phyloP scores from a whole-genome alignment of 306 rosid species.

The Macrotyloma uniflorum region DNA sequence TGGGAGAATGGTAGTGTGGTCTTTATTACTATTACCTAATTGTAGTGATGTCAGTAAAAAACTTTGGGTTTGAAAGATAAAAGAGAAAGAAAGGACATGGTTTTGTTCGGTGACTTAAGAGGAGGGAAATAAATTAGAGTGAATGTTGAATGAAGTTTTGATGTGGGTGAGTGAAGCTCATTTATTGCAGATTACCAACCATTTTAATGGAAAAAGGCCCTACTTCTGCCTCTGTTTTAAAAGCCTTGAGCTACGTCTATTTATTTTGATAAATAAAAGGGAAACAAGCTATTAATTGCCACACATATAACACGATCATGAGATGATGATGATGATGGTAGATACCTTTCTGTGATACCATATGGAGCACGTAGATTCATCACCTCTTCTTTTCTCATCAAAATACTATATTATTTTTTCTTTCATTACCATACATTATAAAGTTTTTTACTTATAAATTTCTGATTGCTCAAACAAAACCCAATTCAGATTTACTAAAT shows the following conservation, averaged over 20 bases:
- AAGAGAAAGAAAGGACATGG: conserved; percentile 12
- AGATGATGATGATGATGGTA: not conserved
- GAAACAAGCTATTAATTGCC: conserved; percentile 34
- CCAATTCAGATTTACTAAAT: too few relatives aligned
- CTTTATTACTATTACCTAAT: conserved; percentile 9
- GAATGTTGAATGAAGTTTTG: not conserved
- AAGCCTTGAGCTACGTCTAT: conserved; percentile 29
- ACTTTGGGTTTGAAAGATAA: not conserved
- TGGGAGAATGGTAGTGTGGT: not conserved
- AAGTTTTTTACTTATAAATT: too few relatives aligned
- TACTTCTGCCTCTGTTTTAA: conserved; percentile 34
- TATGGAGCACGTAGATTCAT: not conserved
- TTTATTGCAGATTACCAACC: conserved; percentile 53
- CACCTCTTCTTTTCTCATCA: not conserved
- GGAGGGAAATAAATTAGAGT: conserved; percentile 19
- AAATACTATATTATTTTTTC: not conserved
- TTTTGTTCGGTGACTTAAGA: conserved; percentile 38
- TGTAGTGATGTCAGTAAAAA: conserved; percentile 15
- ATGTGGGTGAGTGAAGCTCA: conserved; percentile 33
- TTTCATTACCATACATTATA: too few relatives aligned
- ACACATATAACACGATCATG: conserved; percentile 2
- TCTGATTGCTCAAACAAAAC: too few relatives aligned
- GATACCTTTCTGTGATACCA: not conserved
- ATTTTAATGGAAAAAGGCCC: conserved; percentile 43
- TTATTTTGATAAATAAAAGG: conserved; percentile 42